Percentiles rank a stretch among this genome's conserved stretches.
These are phyloP conservation scores for Paracorniculantispora psalliotae DNA, from an alignment of 2,329 filamentous ascomycete species.

Conservation along the genomic window DNA sequence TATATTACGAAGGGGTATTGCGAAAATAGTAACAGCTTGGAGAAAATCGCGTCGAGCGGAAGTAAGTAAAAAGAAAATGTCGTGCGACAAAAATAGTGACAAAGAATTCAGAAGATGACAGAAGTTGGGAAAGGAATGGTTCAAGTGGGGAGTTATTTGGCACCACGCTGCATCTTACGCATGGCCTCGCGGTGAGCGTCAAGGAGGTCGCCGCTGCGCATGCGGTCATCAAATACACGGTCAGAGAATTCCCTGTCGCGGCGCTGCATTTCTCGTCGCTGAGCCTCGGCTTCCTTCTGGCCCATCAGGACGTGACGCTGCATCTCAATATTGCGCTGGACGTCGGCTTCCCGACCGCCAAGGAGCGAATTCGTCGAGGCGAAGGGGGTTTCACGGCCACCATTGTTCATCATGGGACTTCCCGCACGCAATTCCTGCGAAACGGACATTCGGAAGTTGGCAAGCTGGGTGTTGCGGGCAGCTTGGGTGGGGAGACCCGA, in stretches of 20 bases:
- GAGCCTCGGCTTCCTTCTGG: slow-evolving; percentile 59
- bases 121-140: neutral
- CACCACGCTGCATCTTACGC: slow-evolving; percentile 65
- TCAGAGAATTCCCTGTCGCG: slow-evolving; percentile 55
- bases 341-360: slow-evolving; percentile 33
- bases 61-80: neutral
- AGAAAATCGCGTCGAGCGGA: neutral
- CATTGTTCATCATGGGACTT: slow-evolving; percentile 28
- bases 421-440: slow-evolving; percentile 53
- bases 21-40: neutral
- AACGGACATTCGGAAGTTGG: slow-evolving; percentile 62
- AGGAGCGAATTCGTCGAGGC: slow-evolving; percentile 28
- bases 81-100: neutral
- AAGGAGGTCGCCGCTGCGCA: slow-evolving; percentile 70
- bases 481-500: slow-evolving; percentile 37
- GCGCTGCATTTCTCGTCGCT: slow-evolving; percentile 53
- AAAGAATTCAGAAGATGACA: neutral
- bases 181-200: slow-evolving; percentile 75
- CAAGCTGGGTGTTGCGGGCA: slow-evolving; percentile 55
- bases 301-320: slow-evolving; percentile 53
- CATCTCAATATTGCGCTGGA: slow-evolving; percentile 47
- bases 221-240: slow-evolving; percentile 64
- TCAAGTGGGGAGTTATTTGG: slow-evolving; percentile 23
- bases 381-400: slow-evolving; percentile 37
- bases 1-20: neutral